phyloP scores from a whole-genome alignment of 2,329 filamentous ascomycete species.

The Colletotrichum musae region DNA sequence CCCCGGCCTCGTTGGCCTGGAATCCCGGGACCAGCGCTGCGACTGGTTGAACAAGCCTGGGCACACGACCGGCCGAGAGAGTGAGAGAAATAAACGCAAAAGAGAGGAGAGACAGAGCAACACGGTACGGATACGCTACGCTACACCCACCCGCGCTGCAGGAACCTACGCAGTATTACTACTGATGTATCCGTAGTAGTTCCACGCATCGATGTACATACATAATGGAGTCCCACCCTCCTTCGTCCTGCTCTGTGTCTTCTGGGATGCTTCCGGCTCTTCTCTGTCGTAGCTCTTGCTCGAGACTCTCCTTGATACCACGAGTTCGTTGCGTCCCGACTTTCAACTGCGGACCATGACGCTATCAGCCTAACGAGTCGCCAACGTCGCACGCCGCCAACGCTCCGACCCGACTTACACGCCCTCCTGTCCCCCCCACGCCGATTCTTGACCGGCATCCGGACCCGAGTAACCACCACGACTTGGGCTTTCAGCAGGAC shows the following conservation, averaged over 20 bases:
- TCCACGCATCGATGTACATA: slow-evolving; percentile 30
- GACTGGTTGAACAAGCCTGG: slow-evolving; percentile 36
- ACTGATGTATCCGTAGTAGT: not conserved
- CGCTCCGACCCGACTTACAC: slow-evolving; percentile 19
- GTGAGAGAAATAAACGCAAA: slow-evolving; percentile 15
- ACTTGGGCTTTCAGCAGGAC: slow-evolving; percentile 36
- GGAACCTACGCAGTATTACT: slow-evolving; percentile 10
- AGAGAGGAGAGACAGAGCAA: slow-evolving; percentile 9
- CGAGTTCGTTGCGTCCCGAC: slow-evolving; percentile 27
- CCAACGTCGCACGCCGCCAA: slow-evolving; percentile 5
- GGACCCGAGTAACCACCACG: not conserved
- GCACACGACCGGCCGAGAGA: slow-evolving; percentile 9
- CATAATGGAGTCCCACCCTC: slow-evolving; percentile 41
- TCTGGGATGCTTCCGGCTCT: slow-evolving; percentile 28
- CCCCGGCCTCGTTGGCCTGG: slow-evolving; percentile 34
- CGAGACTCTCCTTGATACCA: slow-evolving; percentile 41
- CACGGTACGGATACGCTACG: not conserved
- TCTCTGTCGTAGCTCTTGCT: slow-evolving; percentile 33
- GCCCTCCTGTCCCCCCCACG: not conserved
- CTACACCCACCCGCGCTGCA: slow-evolving; percentile 22
- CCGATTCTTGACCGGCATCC: not conserved
- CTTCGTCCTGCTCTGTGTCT: slow-evolving; percentile 14
- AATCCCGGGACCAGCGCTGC: slow-evolving; percentile 26
- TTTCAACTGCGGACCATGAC: slow-evolving; percentile 29
- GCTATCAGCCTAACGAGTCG: slow-evolving; percentile 30